A percentile compares a stretch with the other conserved stretches of the same genome.
Conservation (phyloP, 305 asterid species). For the Fraxinus sp. region DNA sequence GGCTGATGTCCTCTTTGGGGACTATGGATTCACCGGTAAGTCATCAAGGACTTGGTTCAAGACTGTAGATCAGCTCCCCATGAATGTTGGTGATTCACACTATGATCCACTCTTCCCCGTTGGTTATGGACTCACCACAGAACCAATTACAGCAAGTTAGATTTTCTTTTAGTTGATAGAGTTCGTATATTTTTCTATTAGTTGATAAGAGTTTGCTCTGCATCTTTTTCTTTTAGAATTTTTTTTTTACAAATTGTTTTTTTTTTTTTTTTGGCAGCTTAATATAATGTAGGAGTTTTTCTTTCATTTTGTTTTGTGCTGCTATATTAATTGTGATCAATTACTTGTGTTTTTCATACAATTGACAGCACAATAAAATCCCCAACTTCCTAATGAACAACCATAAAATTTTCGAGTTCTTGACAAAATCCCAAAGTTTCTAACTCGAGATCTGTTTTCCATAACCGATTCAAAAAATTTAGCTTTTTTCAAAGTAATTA, state of each 20-base stretch:
- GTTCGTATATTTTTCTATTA: background rate
- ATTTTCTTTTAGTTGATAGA: background rate
- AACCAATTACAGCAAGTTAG: background rate
- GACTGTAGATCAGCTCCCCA: conserved; percentile 56
- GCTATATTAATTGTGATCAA: background rate
- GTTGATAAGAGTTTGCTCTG: background rate
- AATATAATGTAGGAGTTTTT: background rate
- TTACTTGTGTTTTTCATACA: background rate
- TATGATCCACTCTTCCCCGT: conserved; percentile 67
- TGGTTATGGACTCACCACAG: conserved; percentile 56
- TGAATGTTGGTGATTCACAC: conserved; percentile 53
- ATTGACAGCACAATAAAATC: background rate
- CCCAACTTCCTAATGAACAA: background rate
- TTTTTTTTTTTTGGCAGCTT: background rate
- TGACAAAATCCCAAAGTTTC: background rate
- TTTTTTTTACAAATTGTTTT: background rate
- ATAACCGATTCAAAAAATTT: background rate
- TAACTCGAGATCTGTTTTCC: background rate
- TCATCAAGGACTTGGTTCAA: conserved; percentile 57
- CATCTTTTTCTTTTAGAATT: background rate
- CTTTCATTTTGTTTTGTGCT: background rate
- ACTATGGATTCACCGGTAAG: conserved; percentile 53
- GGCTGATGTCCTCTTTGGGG: conserved; percentile 61
- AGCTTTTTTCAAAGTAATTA: background rate
- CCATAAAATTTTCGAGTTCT: background rate